These are phyloP conservation scores for Akanthomyces lecanii DNA, from an alignment of 2,329 filamentous ascomycete genomes.

Conservation along the genomic window DNA sequence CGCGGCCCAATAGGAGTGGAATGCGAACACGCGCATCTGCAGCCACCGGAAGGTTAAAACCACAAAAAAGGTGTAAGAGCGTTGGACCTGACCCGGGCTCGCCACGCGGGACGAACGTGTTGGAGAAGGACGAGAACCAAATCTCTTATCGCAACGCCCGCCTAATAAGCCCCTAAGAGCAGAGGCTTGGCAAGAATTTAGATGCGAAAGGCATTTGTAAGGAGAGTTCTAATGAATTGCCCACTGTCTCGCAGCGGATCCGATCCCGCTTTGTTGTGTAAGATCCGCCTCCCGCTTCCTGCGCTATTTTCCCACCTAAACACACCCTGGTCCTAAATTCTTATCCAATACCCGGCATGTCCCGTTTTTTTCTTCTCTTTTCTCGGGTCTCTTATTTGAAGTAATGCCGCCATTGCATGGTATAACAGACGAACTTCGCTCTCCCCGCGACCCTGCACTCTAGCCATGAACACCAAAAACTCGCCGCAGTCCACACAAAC, in stretches of 20 bases:
- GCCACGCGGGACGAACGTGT: background rate
- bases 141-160: background rate
- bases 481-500: background rate
- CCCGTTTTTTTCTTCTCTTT: conserved; percentile 8
- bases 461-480: background rate
- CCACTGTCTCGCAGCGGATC: conserved; percentile 12
- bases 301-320: conserved; percentile 14
- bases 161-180: background rate
- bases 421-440: conserved; percentile 12
- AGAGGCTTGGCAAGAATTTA: background rate
- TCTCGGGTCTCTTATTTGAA: background rate
- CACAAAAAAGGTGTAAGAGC: background rate
- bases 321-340: conserved; percentile 10
- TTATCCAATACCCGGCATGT: conserved; percentile 13
- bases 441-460: background rate
- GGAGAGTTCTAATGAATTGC: background rate
- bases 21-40: background rate
- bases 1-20: conserved; percentile 5
- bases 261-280: conserved; percentile 12
- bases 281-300: conserved; percentile 16
- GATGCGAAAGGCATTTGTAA: background rate
- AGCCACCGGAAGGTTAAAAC: background rate
- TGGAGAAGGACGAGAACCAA: background rate
- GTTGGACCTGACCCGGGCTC: background rate
- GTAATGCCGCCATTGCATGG: background rate